phyloP scores from a whole-genome alignment of 192 early-diverging fungal genomes.

The Coemansia sp. region DNA sequence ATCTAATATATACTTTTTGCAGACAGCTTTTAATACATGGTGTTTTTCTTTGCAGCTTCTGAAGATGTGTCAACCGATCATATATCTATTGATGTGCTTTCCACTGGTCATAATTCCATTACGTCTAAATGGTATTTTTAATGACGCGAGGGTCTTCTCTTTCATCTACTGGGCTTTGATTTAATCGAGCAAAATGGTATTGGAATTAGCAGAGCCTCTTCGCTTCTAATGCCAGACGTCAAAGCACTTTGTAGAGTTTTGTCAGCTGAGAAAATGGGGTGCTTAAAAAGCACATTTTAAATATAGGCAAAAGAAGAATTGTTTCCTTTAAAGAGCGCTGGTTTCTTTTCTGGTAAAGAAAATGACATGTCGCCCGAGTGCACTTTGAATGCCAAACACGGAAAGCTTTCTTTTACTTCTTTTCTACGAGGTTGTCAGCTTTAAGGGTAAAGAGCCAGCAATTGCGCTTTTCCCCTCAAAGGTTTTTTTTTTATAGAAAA shows the following conservation, averaged over 20 bases:
- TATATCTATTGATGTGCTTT: too few relatives aligned
- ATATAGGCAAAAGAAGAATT: not conserved
- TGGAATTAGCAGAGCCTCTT: too few relatives aligned
- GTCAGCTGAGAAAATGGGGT: not conserved
- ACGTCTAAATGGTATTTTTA: too few relatives aligned
- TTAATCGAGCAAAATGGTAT: too few relatives aligned
- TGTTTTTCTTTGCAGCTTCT: too few relatives aligned
- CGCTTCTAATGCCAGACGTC: too few relatives aligned
- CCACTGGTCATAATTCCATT: too few relatives aligned
- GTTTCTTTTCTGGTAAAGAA: not conserved
- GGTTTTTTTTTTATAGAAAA: not conserved
- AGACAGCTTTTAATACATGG: too few relatives aligned
- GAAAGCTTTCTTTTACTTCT: not conserved
- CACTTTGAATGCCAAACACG: not conserved
- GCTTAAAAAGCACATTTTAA: not conserved
- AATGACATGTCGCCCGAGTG: not conserved
- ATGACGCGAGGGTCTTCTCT: too few relatives aligned
- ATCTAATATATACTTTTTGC: too few relatives aligned
- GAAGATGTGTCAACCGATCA: too few relatives aligned
- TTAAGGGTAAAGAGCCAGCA: not conserved
- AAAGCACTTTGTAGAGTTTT: not conserved
- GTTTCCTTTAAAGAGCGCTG: not conserved
- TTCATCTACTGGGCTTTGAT: too few relatives aligned
- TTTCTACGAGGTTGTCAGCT: not conserved
- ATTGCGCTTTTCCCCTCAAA: not conserved